phyloP scores from a whole-genome alignment of 73 alveolate species.

The Paraurostyla sp. region DNA sequence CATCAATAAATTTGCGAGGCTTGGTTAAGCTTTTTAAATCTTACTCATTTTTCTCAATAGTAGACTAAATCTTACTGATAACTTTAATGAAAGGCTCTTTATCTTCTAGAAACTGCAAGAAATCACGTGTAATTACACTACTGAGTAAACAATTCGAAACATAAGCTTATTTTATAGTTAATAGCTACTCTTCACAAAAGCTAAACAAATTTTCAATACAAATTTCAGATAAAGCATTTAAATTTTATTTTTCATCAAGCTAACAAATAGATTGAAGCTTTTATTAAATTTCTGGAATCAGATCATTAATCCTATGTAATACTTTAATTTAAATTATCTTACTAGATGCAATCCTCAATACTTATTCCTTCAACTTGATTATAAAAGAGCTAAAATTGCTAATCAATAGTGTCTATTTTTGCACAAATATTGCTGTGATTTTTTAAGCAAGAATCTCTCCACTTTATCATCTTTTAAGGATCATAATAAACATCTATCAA shows the following conservation, averaged over 20 bases:
- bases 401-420: neutral
- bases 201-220: no score
- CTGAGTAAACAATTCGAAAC: neutral
- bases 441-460: slow-evolving; percentile 49
- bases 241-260: no score
- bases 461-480: slow-evolving; percentile 1
- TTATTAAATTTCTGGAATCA: no score
- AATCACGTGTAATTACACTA: neutral
- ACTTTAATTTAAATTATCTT: no score
- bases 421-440: neutral
- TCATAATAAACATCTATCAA: slow-evolving; percentile 51
- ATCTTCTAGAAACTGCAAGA: neutral
- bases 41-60: neutral
- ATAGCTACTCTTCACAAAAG: neutral
- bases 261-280: no score
- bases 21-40: neutral
- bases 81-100: neutral
- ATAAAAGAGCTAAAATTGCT: neutral
- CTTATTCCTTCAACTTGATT: neutral
- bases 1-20: slow-evolving; percentile 8
- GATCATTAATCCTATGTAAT: no score
- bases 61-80: neutral
- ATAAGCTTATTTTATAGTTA: neutral
- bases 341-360: no score
- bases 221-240: no score